Evolutionary conservation across 352 stramenopile species (phyloP).

Genomic region (Phytophthora crassamura): DNA sequence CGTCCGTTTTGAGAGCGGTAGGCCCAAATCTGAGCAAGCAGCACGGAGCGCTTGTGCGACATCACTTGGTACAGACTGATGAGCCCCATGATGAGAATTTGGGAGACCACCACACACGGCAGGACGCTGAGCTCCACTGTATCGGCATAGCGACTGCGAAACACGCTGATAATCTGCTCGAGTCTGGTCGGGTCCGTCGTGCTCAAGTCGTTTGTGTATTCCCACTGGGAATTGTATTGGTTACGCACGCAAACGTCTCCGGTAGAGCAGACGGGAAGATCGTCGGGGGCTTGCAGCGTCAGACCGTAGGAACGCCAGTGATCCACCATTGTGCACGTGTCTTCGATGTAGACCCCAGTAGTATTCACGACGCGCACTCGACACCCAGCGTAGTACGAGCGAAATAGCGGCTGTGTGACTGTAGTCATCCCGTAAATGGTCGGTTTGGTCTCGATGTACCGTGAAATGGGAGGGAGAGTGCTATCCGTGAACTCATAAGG

Average conservation of each 20-base stretch:
- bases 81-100: conserved; percentile 37
- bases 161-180: conserved; percentile 8
- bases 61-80: conserved; percentile 38
- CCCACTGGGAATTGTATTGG: conserved; percentile 19
- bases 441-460: conserved; percentile 27
- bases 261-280: conserved; percentile 20
- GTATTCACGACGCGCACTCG: conserved; percentile 25
- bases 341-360: conserved; percentile 23
- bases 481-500: conserved; percentile 24
- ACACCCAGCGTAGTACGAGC: conserved; percentile 29
- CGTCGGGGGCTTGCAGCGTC: conserved; percentile 15
- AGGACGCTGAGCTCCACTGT: conserved; percentile 18
- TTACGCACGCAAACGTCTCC: conserved; percentile 18
- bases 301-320: conserved; percentile 25
- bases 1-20: conserved; percentile 37
- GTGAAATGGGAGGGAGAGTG: conserved; percentile 25
- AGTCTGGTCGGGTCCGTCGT: conserved; percentile 1
- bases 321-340: neutral
- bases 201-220: conserved; percentile 12
- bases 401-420: conserved; percentile 33
- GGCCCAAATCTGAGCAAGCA: conserved; percentile 29
- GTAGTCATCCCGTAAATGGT: conserved; percentile 23
- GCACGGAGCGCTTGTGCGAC: conserved; percentile 28
- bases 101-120: conserved; percentile 17
- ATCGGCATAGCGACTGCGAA: conserved; percentile 16